Base-by-base conservation (phyloP, 352 stramenopile genomes). In the Thraustochytrium sp. region DNA sequence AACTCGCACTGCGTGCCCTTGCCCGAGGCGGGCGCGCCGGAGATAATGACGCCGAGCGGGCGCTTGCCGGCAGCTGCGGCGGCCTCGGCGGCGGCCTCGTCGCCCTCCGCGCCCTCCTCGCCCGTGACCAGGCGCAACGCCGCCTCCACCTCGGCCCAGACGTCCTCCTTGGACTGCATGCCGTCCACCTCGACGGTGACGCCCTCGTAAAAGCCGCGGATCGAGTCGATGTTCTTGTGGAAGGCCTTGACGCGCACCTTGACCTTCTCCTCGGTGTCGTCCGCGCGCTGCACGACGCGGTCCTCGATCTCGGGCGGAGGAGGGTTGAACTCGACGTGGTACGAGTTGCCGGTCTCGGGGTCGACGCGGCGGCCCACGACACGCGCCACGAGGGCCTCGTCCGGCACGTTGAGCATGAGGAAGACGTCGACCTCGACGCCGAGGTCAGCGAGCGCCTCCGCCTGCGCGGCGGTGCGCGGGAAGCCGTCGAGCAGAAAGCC, bases 1-100 rank as follows among this genome's bases (percentile, higher is more conserved):
- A 92, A 89, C 86, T 98, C 93, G 85, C 96, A 99, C 84, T 99
- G 96, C 4, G 95, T 98, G 51, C 96, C 95, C 87, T 99, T 98
- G 44, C 96, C 96, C 49, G 90, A 91, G 0, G 95, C 96, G 21
- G 96, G 96, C 21, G 95, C 92, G 0, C 95, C 96, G 0, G 90
- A 90, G 74, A 97, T 97, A 72, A 98, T 94, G 42, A 98, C 46
- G 3, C 77, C 62, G 21, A 85, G 77, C 18, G 68, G 68, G n/a
- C 44, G 5, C 5, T 5, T 16, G 42, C 5, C 42, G 42, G 42
- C 42, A 16, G 16, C 42, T 5, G 42, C 42, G 42, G 16, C 42
- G 42, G 42, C 42, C n/a, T 18, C 44, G 36, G 34, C 26, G 1
- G 31, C 54, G 34, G 31, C 16, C 21, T 54, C 59, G 38, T 72